phyloP scores from a whole-genome alignment of 129 eudicot genomes.

The Chrysanthemum lavandulifolium region DNA sequence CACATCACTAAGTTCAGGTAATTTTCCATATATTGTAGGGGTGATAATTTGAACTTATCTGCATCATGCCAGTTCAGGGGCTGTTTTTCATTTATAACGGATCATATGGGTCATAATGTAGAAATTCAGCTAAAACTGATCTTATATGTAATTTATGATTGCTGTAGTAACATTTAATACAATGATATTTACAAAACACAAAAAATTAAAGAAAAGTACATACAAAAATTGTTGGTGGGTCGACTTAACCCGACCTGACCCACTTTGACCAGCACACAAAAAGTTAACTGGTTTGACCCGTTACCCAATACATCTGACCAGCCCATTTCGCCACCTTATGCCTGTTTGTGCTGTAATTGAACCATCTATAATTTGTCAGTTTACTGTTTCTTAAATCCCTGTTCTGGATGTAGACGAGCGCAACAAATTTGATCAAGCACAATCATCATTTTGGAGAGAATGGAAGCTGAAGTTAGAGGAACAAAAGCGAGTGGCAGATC shows the following conservation, averaged over 20 bases:
- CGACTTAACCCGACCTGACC: too few species aligned
- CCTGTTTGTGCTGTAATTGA: constrained; percentile 16
- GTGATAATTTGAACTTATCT: background rate
- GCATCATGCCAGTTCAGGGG: too few species aligned
- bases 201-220: too few species aligned
- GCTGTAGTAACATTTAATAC: too few species aligned
- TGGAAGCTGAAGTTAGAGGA: constrained; percentile 93
- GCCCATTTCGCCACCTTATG: background rate
- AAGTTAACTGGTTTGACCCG: too few species aligned
- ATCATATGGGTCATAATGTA: too few species aligned
- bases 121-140: too few species aligned
- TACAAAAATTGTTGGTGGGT: background rate
- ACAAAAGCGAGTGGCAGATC: constrained; percentile 89
- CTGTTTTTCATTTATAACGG: too few species aligned
- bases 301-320: too few species aligned
- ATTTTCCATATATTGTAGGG: constrained; percentile 1
- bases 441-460: constrained; percentile 94
- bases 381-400: constrained; percentile 13
- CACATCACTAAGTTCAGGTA: constrained; percentile 69
- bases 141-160: too few species aligned
- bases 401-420: constrained; percentile 55
- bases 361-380: constrained; percentile 3
- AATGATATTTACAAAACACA: too few species aligned
- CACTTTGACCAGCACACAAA: too few species aligned
- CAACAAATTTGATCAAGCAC: constrained; percentile 63